Base-by-base conservation (phyloP, 345 rosid genomes). In the Lepidium africanum region DNA sequence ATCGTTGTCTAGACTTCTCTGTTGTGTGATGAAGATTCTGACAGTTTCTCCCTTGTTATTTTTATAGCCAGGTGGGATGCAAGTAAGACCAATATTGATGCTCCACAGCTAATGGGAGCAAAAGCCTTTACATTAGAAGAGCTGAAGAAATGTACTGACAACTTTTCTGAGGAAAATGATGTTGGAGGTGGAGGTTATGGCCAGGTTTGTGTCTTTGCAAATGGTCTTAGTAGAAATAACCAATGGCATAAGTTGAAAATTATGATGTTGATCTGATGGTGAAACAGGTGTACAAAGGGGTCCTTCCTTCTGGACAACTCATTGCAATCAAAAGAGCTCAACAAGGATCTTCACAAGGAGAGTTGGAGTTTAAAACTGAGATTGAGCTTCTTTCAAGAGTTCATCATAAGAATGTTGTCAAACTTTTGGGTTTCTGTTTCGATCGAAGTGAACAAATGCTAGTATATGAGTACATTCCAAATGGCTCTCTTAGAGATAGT, bases 381-480 rank as follows among this genome's bases (percentile, higher is more conserved):
- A 86, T 86, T 25, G 97, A 91, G 72, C 92, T 88, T 58, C 87
- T 91, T 12, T 88, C 97, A 15, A 82, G 96, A 61, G 92, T 91
- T 69, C 92, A 88, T 67, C 97, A 88, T 66, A 88, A 81, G 73
- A 86, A 88, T 72, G 85, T 88, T 46, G 93, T 86, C 15, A 63
- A 78, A 63, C 87, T 91, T 1, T 46, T 84, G 3, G 96, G 96
- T 6, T 91, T 91, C 70, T 88, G 90, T 58, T 87, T 81, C 35
- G 93, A 88, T 36, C 80, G 68, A 60, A 83, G 79, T 35, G 97
- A 91, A 77, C 88, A 84, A 62, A 86, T n/a, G n/a, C n/a, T n/a
- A n/a, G n/a, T n/a, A n/a, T n/a, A n/a, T n/a, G n/a, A n/a, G n/a
- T n/a, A n/a, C n/a, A n/a, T n/a, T n/a, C n/a, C n/a, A n/a, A n/a